Percentiles rank a stretch among this genome's conserved stretches.
Evolutionary conservation across 495 filamentous ascomycete species (phyloP).

Genomic region (Neurospora terricola): DNA sequence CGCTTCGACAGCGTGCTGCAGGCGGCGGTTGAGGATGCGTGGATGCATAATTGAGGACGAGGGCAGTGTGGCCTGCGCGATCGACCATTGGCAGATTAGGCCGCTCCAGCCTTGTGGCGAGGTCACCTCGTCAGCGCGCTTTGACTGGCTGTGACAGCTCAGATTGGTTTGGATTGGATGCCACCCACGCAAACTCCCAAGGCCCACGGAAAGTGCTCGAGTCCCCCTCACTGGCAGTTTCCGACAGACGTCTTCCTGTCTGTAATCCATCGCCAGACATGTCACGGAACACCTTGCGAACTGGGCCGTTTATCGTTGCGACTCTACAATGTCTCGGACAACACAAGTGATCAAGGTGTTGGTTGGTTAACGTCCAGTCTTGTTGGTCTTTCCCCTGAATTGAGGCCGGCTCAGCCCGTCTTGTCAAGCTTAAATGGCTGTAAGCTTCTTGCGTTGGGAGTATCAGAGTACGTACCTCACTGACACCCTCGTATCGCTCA

Average conservation of each 20-base stretch:
- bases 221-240: not conserved
- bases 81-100: constrained; percentile 14
- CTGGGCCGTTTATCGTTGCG: not conserved
- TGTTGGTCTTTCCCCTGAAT: not conserved
- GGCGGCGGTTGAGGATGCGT: constrained; percentile 20
- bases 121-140: constrained; percentile 6
- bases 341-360: not conserved
- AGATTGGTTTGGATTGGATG: not conserved
- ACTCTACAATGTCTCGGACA: not conserved
- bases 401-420: not conserved
- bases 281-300: not conserved
- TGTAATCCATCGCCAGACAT: not conserved
- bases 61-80: constrained; percentile 11
- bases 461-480: not conserved
- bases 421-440: not conserved
- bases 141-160: constrained; percentile 17
- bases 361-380: not conserved
- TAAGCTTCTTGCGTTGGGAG: not conserved
- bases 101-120: constrained; percentile 23
- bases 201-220: not conserved
- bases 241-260: not conserved
- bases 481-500: not conserved
- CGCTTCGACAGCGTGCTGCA: not conserved
- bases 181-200: not conserved
- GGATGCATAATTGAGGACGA: constrained; percentile 20